These are phyloP conservation scores for Alternaria sp. DNA, from an alignment of 2,329 filamentous ascomycete species.

Conservation along the genomic window DNA sequence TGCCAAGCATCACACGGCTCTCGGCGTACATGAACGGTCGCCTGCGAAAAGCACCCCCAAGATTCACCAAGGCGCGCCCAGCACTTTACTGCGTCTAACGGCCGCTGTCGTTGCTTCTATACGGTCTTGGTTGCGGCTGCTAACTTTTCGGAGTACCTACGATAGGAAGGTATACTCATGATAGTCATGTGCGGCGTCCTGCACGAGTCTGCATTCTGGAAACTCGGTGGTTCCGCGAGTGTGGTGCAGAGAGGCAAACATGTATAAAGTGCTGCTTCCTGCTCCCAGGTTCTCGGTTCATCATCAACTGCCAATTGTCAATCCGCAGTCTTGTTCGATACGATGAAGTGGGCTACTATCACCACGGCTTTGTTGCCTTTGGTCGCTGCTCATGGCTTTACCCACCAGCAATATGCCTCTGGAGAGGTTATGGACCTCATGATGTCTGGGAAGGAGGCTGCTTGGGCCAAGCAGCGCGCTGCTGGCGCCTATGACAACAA, in stretches of 20 bases:
- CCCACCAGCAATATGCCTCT: constrained; percentile 40
- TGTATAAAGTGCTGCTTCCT: constrained; percentile 22
- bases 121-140: constrained; percentile 37
- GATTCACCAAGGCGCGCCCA: constrained; percentile 26
- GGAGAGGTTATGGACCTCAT: constrained; percentile 44
- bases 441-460: constrained; percentile 43
- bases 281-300: constrained; percentile 20
- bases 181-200: constrained; percentile 21
- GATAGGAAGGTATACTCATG: constrained; percentile 40
- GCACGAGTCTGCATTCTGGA: constrained; percentile 19
- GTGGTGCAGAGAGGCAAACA: background rate
- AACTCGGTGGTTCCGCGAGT: constrained; percentile 5
- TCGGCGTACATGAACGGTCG: constrained; percentile 18
- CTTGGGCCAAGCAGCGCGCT: constrained; percentile 41
- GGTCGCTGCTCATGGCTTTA: constrained; percentile 36
- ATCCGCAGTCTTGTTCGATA: constrained; percentile 27
- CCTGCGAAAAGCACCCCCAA: constrained; percentile 17
- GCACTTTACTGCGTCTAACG: constrained; percentile 20
- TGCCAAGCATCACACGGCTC: constrained; percentile 22
- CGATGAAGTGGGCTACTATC: constrained; percentile 44
- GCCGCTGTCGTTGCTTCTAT: constrained; percentile 24
- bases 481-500: constrained; percentile 41
- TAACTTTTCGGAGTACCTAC: constrained; percentile 32
- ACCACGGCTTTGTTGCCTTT: constrained; percentile 40
- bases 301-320: constrained; percentile 31